Evolutionary conservation across 805 yeast genomes (phyloP), one percentile per base, ranked within the genome.

Genomic region (Yarrowia sp.): DNA sequence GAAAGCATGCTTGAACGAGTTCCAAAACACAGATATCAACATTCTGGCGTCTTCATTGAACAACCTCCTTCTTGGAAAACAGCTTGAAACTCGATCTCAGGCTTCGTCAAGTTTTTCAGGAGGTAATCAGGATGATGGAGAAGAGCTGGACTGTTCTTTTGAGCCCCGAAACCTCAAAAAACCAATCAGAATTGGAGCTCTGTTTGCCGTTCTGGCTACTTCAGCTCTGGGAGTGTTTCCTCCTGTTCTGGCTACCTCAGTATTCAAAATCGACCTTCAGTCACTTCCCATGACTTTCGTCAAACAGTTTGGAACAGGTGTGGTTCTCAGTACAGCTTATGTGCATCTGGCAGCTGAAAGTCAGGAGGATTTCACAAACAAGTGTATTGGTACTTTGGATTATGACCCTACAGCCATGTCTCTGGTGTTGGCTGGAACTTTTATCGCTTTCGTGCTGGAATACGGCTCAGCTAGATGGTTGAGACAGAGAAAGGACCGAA

Each of bases 241-340:
- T 42, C 80, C 80, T 5, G 66, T 77, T 28, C 63, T 75, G 33
- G 68, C 76, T 2, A 70, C 72, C n/a, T 66, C 70, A 8, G 61
- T 65, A 2, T 41, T 63, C 43, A 65, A 65, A 10, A 31, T 65
- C 10, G n/a, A 39, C 48, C 41, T 48, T 2, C 41, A 61, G 32
- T 63, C 65, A 3, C 35, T 44, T 5, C 47, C 72, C 31, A 65
- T 71, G 31, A 65, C 87, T 71, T 73, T 85, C 48, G 86, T 89
- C 60, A 88, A 87, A 71, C 88, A 81, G 75, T 89, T 89, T 73
- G 96, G 96, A 67, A 86, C 92, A 2, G 96, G 96, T 64, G 93
- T 89, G 53, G 89, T 89, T 71, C 81, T 89, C 13, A 89, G 93
- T 10, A 89, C 96, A 1, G 90, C 92, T 0, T 88, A 89, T 70